Evolutionary conservation across 768 basidiomycete genomes (phyloP).

Genomic region (Russula sp.): DNA sequence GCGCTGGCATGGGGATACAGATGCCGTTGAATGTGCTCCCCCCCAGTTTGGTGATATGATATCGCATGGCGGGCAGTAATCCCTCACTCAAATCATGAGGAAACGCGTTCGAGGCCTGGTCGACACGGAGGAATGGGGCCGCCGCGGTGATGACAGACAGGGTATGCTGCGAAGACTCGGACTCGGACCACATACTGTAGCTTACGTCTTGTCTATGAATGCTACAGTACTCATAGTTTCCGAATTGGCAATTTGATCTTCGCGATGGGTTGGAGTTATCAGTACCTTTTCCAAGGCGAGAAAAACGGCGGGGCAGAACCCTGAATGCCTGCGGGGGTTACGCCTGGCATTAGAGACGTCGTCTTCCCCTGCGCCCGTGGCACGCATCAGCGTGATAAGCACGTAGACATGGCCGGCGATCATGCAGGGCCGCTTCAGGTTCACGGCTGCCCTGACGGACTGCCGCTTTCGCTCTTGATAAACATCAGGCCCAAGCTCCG

Average conservation of each 20-base stretch:
- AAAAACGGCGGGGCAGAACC: neutral
- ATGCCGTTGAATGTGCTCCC: neutral
- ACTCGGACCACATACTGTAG: too few relatives aligned
- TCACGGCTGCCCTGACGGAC: neutral
- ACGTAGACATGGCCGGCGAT: neutral
- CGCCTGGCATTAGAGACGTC: too few relatives aligned
- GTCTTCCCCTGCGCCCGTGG: neutral
- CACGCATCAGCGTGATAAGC: neutral
- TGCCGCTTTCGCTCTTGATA: neutral
- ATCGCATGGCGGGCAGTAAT: constrained; percentile 9
- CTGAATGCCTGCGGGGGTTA: too few relatives aligned
- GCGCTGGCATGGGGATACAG: neutral
- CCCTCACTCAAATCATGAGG: constrained; percentile 1
- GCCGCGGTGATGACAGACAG: constrained; percentile 3
- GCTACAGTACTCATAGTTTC: neutral
- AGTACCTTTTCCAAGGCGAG: too few relatives aligned
- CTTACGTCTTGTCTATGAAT: neutral
- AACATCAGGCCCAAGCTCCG: neutral
- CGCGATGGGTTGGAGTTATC: neutral
- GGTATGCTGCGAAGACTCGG: neutral
- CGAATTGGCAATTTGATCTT: neutral
- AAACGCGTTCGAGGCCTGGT: neutral
- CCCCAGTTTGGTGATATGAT: neutral
- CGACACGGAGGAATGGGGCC: neutral
- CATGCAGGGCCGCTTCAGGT: too few relatives aligned